phyloP scores from a whole-genome alignment of 2,329 filamentous ascomycete species.

The Stemphylium beticola region DNA sequence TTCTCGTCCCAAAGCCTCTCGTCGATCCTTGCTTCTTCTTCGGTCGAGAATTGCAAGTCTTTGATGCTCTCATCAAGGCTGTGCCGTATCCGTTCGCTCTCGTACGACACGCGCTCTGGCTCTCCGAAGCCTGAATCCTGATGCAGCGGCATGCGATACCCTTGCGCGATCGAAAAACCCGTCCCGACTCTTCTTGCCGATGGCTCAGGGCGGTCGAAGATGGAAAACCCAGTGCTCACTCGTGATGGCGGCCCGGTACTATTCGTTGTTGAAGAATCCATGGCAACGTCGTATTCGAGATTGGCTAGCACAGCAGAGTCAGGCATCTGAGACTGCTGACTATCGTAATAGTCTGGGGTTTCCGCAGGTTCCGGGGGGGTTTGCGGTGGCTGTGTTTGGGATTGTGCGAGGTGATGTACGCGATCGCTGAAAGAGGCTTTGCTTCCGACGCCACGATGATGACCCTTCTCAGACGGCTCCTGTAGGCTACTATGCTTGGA shows the following conservation, averaged over 20 bases:
- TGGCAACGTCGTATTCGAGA: conserved; percentile 40
- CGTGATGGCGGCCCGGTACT: conserved; percentile 34
- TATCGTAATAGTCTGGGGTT: conserved; percentile 12
- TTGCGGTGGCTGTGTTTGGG: conserved; percentile 13
- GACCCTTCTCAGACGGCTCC: conserved; percentile 12
- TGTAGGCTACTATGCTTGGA: conserved; percentile 12
- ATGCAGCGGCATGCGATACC: conserved; percentile 39
- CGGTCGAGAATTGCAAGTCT: conserved; percentile 16
- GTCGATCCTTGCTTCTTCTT: conserved; percentile 29
- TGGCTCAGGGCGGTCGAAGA: conserved; percentile 28
- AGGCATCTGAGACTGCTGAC: conserved; percentile 22
- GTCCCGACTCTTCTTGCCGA: conserved; percentile 19
- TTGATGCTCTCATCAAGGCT: conserved; percentile 33
- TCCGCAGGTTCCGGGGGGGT: conserved; percentile 4
- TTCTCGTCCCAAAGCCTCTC: conserved; percentile 37
- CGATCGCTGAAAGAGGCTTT: conserved; percentile 46
- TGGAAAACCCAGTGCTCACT: conserved; percentile 35
- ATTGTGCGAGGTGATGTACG: conserved; percentile 35
- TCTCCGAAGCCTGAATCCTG: conserved; percentile 47
- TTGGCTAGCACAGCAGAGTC: conserved; percentile 33
- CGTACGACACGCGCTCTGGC: conserved; percentile 23
- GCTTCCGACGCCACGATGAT: conserved; percentile 28
- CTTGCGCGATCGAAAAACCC: conserved; percentile 29
- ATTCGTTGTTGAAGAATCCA: conserved; percentile 32
- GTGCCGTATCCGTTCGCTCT: conserved; percentile 34